phyloP scores from a whole-genome alignment of 768 basidiomycete species.

The Clitopilus hobsonii region DNA sequence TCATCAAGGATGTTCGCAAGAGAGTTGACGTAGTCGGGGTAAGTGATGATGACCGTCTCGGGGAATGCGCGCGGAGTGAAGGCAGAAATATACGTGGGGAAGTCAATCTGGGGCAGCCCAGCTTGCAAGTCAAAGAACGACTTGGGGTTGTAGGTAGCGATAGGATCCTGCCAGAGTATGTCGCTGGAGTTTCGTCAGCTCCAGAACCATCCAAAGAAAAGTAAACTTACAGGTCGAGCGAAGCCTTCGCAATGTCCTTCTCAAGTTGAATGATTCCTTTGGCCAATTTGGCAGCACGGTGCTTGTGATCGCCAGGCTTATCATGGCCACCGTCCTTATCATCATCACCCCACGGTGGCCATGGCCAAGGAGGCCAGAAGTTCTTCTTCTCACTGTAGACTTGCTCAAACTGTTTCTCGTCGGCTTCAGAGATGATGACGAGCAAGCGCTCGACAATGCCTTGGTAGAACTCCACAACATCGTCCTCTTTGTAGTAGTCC shows the following conservation, averaged over 20 bases:
- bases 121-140: conserved; percentile 64
- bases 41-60: conserved; percentile 72
- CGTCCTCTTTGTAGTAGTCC: conserved; percentile 87
- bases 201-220: neutral
- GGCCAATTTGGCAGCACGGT: conserved; percentile 60
- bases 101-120: conserved; percentile 71
- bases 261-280: conserved; percentile 76
- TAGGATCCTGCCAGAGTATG: conserved; percentile 71
- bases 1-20: conserved; percentile 65
- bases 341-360: conserved; percentile 79
- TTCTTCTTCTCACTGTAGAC: conserved; percentile 33
- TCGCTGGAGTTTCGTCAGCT: conserved; percentile 36
- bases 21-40: conserved; percentile 69
- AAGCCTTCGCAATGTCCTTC: conserved; percentile 68
- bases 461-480: conserved; percentile 65
- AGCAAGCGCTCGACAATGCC: conserved; percentile 67
- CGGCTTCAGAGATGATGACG: conserved; percentile 46
- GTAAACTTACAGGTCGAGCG: conserved; percentile 64
- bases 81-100: conserved; percentile 80
- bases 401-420: conserved; percentile 27
- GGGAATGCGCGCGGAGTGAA: conserved; percentile 80
- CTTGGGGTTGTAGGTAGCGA: conserved; percentile 85
- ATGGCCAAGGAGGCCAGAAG: conserved; percentile 78
- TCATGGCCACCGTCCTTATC: conserved; percentile 34
- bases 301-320: conserved; percentile 45